These are phyloP conservation scores for Gastrodia elata DNA, from an alignment of 106 monocot genomes.

Conservation along the genomic window DNA sequence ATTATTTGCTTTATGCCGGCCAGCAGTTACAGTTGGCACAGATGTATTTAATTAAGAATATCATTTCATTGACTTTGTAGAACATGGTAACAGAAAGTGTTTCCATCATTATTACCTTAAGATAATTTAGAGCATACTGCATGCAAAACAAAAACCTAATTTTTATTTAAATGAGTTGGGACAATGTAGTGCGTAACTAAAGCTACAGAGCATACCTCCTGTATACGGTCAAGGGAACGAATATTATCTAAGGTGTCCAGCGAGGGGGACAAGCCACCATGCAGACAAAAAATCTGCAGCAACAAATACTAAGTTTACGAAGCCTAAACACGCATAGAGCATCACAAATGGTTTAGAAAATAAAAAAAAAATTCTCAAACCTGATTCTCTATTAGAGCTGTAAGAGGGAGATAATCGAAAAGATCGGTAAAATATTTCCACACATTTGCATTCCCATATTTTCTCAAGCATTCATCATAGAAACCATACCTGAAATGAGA, in stretches of 20 bases:
- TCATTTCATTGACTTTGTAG: not conserved
- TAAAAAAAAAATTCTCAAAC: constrained; percentile 18
- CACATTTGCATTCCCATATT: constrained; percentile 79
- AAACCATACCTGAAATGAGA: constrained; percentile 59
- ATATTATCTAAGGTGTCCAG: constrained; percentile 66
- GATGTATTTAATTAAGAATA: not conserved
- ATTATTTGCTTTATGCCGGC: not conserved
- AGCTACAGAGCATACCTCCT: constrained; percentile 37
- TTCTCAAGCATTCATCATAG: constrained; percentile 79
- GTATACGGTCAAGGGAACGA: constrained; percentile 62
- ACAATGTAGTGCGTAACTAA: not conserved
- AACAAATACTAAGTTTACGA: not conserved
- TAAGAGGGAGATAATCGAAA: constrained; percentile 73
- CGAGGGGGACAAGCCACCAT: constrained; percentile 69
- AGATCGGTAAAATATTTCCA: constrained; percentile 84
- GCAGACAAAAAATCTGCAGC: constrained; percentile 53
- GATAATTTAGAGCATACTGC: not conserved
- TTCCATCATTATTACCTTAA: not conserved
- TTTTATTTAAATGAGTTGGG: not conserved
- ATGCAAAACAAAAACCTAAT: not conserved
- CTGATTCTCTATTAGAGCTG: constrained; percentile 73
- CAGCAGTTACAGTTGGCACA: not conserved
- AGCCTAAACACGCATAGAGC: not conserved
- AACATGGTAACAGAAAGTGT: not conserved
- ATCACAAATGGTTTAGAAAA: not conserved